Base-by-base conservation (phyloP, 331 rosid species). In the Quercus lobata region DNA sequence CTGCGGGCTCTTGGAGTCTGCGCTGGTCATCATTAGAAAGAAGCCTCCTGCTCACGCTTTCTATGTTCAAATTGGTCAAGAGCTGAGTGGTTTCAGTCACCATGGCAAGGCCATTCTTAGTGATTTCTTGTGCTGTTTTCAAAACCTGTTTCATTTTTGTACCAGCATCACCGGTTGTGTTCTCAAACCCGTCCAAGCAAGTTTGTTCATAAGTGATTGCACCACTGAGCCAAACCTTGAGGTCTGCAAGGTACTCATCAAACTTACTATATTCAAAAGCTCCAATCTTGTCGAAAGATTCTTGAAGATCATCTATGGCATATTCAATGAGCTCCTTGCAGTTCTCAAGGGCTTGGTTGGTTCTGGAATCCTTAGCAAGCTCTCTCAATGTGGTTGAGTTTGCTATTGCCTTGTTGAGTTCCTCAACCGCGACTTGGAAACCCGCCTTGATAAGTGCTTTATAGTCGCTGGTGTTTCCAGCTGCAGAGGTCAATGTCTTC, bases 31-130 rank as follows among this genome's bases (percentile, higher is more conserved):
- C 54, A 49, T 49, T 12, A 12, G 82, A 57, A 2, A 85, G 76
- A 37, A 88, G 83, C 21, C 78, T 83, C 34, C 89, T 79, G 14
- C 49, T 76, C 3, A 14, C 1, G 0, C 29, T 1, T 6, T 57
- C 77, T 0, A 75, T 1, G 24, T 78, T 35, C 6, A 71, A 12
- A 7, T 30, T 10, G 2, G 46, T 34, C 12, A 87, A 0, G 5
- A 91, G 1, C 2, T 49, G 34, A 0, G 82, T 57, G 10, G 84
- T 34, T 2, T 80, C 86, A n/a, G 58, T 25, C 21, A 94, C 80
- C 84, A 94, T 88, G n/a, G 87, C 97, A 14, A 92, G 77, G 1
- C 92, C 94, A 71, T 92, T 92, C 78, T 66, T 81, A 6, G 90
- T 92, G 19, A 94, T 76, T 81, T 89, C 87, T 60, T 80, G 46